Conservation (phyloP, 192 early-diverging fungal species). For the Dissophora ornata region DNA sequence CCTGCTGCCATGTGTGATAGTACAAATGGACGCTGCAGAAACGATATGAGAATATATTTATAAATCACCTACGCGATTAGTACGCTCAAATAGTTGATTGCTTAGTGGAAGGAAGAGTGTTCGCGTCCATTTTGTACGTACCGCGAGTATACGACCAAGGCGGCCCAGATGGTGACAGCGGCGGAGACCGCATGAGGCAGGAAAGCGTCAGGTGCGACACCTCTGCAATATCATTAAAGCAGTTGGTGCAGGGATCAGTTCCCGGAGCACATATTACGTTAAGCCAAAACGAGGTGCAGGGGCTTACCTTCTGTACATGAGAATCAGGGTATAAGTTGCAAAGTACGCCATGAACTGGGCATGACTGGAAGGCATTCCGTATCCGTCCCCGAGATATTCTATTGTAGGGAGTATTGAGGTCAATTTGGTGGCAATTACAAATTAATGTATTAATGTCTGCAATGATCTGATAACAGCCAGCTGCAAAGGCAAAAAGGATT, state of each 20-base stretch:
- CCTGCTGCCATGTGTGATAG: constrained; percentile 81
- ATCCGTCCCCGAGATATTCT: constrained; percentile 77
- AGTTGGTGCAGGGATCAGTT: not conserved
- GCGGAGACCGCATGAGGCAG: constrained; percentile 13
- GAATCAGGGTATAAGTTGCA: constrained; percentile 66
- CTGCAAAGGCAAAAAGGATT: too few relatives aligned
- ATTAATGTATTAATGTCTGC: too few relatives aligned
- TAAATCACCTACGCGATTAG: too few relatives aligned
- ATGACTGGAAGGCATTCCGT: constrained; percentile 90
- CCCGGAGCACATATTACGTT: too few relatives aligned
- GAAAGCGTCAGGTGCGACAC: not conserved
- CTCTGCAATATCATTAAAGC: not conserved
- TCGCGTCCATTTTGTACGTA: not conserved
- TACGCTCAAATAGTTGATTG: too few relatives aligned
- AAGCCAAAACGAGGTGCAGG: too few relatives aligned
- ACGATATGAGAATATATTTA: too few relatives aligned
- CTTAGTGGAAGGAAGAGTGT: not conserved
- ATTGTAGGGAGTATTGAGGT: too few relatives aligned
- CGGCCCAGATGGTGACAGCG: constrained; percentile 34
- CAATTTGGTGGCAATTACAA: too few relatives aligned
- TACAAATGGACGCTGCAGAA: constrained; percentile 71
- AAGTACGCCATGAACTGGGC: constrained; percentile 86
- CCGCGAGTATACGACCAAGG: constrained; percentile 61
- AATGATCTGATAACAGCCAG: too few relatives aligned
- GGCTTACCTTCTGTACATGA: constrained; percentile 60